Conservation (phyloP, 2,329 filamentous ascomycete species). For the Aspergillus fumigatiaffinis region DNA sequence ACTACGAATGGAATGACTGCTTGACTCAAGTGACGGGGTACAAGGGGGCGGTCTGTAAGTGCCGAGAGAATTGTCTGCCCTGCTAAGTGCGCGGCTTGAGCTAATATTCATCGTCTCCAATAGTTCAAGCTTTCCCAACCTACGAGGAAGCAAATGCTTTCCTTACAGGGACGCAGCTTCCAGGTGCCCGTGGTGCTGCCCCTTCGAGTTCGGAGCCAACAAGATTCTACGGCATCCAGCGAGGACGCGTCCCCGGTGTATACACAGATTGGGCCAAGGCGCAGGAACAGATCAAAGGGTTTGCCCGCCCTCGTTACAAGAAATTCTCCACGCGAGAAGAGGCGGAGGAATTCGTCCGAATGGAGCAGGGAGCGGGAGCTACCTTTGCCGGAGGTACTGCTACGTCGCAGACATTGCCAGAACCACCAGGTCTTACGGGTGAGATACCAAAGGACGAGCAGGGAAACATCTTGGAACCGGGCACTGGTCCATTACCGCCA, state of each 20-base stretch:
- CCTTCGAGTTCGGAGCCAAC: conserved; percentile 35
- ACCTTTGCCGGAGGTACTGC: conserved; percentile 25
- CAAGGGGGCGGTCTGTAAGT: conserved; percentile 66
- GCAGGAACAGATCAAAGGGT: conserved; percentile 68
- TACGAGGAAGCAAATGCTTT: conserved; percentile 75
- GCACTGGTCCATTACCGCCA: conserved; percentile 52
- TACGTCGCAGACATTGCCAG: conserved; percentile 30
- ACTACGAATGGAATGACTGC: conserved; percentile 61
- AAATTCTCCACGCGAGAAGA: conserved; percentile 66
- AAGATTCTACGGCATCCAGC: conserved; percentile 59
- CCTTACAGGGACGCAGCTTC: conserved; percentile 57
- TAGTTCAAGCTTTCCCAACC: conserved; percentile 76
- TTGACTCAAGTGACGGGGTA: conserved; percentile 59
- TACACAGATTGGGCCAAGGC: conserved; percentile 67
- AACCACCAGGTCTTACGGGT: conserved; percentile 36
- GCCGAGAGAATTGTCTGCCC: neutral
- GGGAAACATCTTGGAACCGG: conserved; percentile 47
- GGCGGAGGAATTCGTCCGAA: conserved; percentile 69
- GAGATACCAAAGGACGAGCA: conserved; percentile 42
- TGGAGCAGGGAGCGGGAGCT: conserved; percentile 30
- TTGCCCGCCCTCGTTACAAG: conserved; percentile 65
- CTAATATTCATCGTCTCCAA: neutral
- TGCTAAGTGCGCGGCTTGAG: neutral
- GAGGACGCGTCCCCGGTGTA: conserved; percentile 56
- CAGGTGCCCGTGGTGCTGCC: conserved; percentile 30